Conservation (phyloP, 2,329 filamentous ascomycete genomes). For the Xenosphaeropsis pyriputrescens region DNA sequence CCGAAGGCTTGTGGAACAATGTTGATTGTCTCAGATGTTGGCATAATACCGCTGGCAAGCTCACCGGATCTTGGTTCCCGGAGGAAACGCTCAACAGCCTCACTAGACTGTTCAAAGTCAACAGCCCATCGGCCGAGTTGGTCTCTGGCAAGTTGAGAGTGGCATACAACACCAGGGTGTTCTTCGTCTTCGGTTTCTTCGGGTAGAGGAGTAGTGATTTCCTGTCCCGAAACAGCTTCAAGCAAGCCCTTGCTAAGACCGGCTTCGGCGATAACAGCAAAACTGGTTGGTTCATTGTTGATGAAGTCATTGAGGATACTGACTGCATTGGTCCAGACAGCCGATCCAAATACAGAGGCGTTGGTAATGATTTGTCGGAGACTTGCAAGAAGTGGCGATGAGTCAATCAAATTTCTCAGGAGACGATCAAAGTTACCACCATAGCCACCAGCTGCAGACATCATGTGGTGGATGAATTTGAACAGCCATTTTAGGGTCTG, state of each 20-base stretch:
- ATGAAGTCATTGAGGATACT: constrained; percentile 92
- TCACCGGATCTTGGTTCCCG: constrained; percentile 25
- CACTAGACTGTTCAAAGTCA: constrained; percentile 14
- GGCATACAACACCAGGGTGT: background rate
- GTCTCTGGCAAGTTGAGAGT: constrained; percentile 16
- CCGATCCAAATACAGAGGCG: constrained; percentile 67
- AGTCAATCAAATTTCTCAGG: constrained; percentile 87
- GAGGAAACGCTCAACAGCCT: constrained; percentile 33
- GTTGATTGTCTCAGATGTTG: constrained; percentile 78
- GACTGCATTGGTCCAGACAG: constrained; percentile 91
- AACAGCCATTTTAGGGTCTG: constrained; percentile 87
- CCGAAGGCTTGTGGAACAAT: constrained; percentile 80
- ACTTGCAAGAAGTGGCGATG: constrained; percentile 66
- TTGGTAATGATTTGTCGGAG: constrained; percentile 73
- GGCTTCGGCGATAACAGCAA: constrained; percentile 87
- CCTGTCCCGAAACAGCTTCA: constrained; percentile 55
- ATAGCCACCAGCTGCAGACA: constrained; percentile 56
- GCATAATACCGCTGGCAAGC: constrained; percentile 60
- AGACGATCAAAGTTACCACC: constrained; percentile 79
- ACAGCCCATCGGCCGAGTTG: constrained; percentile 22
- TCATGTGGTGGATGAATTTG: constrained; percentile 93
- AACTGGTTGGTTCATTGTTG: constrained; percentile 96
- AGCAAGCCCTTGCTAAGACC: constrained; percentile 79
- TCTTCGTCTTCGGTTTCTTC: constrained; percentile 15
- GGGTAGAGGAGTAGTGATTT: constrained; percentile 17